Conservation (phyloP, 129 eudicot genomes). For the Flaveria trinervia region DNA sequence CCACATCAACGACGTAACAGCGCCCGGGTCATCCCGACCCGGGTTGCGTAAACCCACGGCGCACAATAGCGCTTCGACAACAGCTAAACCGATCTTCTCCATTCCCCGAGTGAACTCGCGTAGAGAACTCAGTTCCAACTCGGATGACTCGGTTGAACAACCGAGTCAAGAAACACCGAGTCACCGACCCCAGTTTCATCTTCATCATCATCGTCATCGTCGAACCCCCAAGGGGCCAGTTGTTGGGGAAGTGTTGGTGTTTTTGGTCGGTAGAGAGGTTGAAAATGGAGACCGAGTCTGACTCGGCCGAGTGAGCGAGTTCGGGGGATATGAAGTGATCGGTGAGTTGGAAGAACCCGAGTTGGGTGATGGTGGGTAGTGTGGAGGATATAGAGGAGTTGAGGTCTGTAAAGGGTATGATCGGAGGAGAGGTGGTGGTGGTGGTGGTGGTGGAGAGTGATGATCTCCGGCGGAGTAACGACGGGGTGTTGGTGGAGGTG, state of each 20-base stretch:
- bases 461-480: constrained; percentile 40
- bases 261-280: constrained; percentile 46
- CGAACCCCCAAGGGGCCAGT: constrained; percentile 73
- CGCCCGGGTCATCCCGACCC: constrained; percentile 35
- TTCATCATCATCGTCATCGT: constrained; percentile 38
- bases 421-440: constrained; percentile 32
- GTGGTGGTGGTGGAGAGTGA: constrained; percentile 30
- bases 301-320: constrained; percentile 65
- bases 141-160: constrained; percentile 35
- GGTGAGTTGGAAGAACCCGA: constrained; percentile 71
- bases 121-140: constrained; percentile 42
- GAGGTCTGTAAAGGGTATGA: constrained; percentile 32
- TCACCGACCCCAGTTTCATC: constrained; percentile 31
- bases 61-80: constrained; percentile 50
- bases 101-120: constrained; percentile 59
- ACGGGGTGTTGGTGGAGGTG: constrained; percentile 8
- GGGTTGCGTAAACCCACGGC: constrained; percentile 63
- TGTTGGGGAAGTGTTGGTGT: constrained; percentile 44
- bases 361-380: constrained; percentile 48
- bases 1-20: constrained; percentile 64
- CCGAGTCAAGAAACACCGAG: constrained; percentile 64
- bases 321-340: constrained; percentile 50
- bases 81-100: constrained; percentile 63
- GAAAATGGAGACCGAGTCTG: constrained; percentile 55
- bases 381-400: constrained; percentile 30